Conservation (phyloP, 2,329 filamentous ascomycete genomes). For the Epichloe elymi region DNA sequence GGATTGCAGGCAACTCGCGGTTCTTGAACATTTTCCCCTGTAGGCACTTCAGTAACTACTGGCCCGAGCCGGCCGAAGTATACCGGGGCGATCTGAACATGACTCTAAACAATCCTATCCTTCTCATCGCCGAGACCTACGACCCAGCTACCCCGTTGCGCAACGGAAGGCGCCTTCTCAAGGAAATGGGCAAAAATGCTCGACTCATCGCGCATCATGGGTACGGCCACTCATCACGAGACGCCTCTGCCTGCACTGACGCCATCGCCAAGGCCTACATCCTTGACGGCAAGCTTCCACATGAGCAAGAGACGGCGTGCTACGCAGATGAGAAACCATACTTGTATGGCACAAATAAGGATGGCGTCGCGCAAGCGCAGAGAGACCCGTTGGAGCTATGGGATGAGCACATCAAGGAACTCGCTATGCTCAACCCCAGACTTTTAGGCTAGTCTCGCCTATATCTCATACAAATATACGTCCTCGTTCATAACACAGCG, state of each 20-base stretch:
- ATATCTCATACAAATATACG: background rate
- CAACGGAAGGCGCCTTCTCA: conserved; percentile 29
- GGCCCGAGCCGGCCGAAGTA: conserved; percentile 32
- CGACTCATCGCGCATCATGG: conserved; percentile 34
- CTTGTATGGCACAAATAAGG: conserved; percentile 21
- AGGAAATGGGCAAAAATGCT: conserved; percentile 35
- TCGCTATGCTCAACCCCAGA: conserved; percentile 7
- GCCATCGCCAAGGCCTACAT: conserved; percentile 26
- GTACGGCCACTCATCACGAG: conserved; percentile 34
- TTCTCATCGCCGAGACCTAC: conserved; percentile 35
- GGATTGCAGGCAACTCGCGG: conserved; percentile 34
- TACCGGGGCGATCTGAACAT: conserved; percentile 32
- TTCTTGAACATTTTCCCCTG: conserved; percentile 33
- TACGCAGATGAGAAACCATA: conserved; percentile 36
- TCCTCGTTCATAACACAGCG: too few relatives aligned
- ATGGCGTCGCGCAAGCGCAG: background rate
- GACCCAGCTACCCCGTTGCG: conserved; percentile 37
- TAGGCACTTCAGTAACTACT: conserved; percentile 30
- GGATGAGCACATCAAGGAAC: conserved; percentile 10
- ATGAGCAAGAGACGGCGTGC: conserved; percentile 29
- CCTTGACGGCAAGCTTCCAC: conserved; percentile 26
- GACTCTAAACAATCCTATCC: conserved; percentile 28
- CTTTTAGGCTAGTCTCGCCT: background rate
- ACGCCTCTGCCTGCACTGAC: conserved; percentile 32
- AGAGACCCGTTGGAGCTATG: conserved; percentile 8